These are phyloP conservation scores for Leishmania braziliensis DNA, from an alignment of 208 protist genomes.

Conservation along the genomic window DNA sequence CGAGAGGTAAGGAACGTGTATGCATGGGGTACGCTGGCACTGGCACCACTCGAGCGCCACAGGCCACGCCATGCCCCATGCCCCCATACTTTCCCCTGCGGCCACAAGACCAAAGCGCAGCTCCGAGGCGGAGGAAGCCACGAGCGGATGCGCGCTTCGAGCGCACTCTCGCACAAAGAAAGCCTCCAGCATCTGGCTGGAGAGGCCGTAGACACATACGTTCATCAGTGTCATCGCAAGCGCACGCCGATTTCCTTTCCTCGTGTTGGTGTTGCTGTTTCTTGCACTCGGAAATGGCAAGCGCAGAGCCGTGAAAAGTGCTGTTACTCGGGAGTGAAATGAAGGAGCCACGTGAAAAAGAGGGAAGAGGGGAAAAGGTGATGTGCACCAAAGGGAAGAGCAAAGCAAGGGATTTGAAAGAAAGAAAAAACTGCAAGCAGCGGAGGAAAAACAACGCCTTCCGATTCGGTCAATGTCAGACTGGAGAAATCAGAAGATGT, in stretches of 20 bases:
- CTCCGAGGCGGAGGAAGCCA: constrained; percentile 26
- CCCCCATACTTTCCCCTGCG: constrained; percentile 36
- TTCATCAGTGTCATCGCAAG: constrained; percentile 20
- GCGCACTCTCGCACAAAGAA: constrained; percentile 26
- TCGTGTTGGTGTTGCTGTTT: not conserved
- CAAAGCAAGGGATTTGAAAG: not conserved
- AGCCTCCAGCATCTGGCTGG: constrained; percentile 21
- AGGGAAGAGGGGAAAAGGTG: not conserved
- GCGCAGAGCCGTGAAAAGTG: not conserved
- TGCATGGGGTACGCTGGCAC: constrained; percentile 13
- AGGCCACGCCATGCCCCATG: constrained; percentile 49
- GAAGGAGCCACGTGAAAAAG: not conserved
- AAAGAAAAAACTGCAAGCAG: not conserved
- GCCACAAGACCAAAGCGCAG: constrained; percentile 54
- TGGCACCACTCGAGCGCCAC: constrained; percentile 34
- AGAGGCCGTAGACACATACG: constrained; percentile 40
- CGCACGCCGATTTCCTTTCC: not conserved
- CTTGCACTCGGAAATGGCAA: not conserved
- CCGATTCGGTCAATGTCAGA: not conserved
- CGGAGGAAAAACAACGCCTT: not conserved
- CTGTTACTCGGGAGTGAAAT: not conserved
- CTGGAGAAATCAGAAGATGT: not conserved
- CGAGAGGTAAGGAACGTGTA: not conserved
- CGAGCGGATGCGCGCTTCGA: constrained; percentile 29
- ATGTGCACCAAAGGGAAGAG: not conserved